A percentile compares a stretch with the other conserved stretches of the same genome.
phyloP scores from a whole-genome alignment of 1,284 basidiomycete species.

The Cryptococcus neoformans region DNA sequence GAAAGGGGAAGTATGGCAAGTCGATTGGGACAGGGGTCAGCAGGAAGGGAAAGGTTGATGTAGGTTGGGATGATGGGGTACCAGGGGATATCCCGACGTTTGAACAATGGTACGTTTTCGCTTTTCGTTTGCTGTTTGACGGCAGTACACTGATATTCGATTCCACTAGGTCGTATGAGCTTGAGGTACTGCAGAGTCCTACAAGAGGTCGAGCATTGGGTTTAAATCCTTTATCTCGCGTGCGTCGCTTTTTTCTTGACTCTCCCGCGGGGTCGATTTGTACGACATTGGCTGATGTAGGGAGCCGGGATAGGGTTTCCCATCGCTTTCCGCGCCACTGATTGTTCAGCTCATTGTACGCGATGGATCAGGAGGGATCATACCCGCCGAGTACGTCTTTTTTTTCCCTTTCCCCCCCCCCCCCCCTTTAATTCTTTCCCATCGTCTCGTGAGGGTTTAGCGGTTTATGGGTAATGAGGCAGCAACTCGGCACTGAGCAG shows the following conservation, averaged over 20 bases:
- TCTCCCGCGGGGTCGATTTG: no score
- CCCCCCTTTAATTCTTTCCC: no score
- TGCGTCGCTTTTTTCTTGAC: neutral
- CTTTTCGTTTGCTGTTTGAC: neutral
- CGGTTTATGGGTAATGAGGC: no score
- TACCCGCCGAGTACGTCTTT: constrained; percentile 6
- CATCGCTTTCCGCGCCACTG: constrained; percentile 7
- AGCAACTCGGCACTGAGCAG: constrained; percentile 5
- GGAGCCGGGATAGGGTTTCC: constrained; percentile 1
- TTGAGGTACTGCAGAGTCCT: constrained; percentile 8
- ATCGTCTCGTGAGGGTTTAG: neutral
- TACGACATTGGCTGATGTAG: neutral
- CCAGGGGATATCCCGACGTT: neutral
- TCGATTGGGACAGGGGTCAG: no score
- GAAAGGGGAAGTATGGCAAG: no score
- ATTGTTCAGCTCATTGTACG: constrained; percentile 9
- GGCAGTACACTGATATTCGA: neutral
- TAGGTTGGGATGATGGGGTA: constrained; percentile 9
- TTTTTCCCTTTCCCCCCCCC: neutral
- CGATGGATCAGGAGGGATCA: neutral
- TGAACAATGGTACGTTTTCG: constrained; percentile 5
- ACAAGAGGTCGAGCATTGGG: constrained; percentile 10
- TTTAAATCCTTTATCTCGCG: constrained; percentile 3
- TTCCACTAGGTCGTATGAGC: constrained; percentile 5
- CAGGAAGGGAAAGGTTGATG: no score